Evolutionary conservation across 257 asterid genomes (phyloP).

Genomic region (Solanum etuberosum): DNA sequence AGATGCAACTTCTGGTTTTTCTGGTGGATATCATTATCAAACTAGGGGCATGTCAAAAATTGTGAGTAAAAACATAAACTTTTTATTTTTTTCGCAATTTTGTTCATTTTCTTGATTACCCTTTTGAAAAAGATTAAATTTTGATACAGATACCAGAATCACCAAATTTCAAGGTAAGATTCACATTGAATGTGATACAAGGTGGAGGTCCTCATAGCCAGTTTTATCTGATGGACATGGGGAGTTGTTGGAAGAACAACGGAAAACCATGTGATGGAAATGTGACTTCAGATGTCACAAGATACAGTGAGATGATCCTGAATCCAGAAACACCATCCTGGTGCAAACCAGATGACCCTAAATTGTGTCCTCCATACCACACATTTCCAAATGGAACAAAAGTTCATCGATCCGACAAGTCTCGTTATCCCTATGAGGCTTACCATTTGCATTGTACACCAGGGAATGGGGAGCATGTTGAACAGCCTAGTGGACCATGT

Average conservation of each 20-base stretch:
- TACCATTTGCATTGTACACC: slow-evolving; percentile 69
- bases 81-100: neutral
- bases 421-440: slow-evolving; percentile 54
- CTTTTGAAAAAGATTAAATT: neutral
- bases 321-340: slow-evolving; percentile 55
- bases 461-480: slow-evolving; percentile 37
- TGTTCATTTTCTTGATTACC: neutral
- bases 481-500: slow-evolving; percentile 41
- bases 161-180: slow-evolving; percentile 59
- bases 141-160: slow-evolving; percentile 62
- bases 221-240: slow-evolving; percentile 76
- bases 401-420: slow-evolving; percentile 37
- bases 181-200: slow-evolving; percentile 50
- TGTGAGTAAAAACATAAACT: slow-evolving; percentile 21
- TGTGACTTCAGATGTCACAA: slow-evolving; percentile 64
- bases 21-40: slow-evolving; percentile 82
- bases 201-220: slow-evolving; percentile 81
- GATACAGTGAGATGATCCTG: slow-evolving; percentile 77
- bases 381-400: slow-evolving; percentile 51
- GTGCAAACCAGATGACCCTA: slow-evolving; percentile 34
- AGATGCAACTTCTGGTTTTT: slow-evolving; percentile 60
- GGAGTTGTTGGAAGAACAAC: slow-evolving; percentile 92
- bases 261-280: slow-evolving; percentile 62
- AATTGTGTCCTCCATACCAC: slow-evolving; percentile 66
- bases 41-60: slow-evolving; percentile 75